Base-by-base conservation (phyloP, 768 basidiomycete species). In the Boletellus emodensis region DNA sequence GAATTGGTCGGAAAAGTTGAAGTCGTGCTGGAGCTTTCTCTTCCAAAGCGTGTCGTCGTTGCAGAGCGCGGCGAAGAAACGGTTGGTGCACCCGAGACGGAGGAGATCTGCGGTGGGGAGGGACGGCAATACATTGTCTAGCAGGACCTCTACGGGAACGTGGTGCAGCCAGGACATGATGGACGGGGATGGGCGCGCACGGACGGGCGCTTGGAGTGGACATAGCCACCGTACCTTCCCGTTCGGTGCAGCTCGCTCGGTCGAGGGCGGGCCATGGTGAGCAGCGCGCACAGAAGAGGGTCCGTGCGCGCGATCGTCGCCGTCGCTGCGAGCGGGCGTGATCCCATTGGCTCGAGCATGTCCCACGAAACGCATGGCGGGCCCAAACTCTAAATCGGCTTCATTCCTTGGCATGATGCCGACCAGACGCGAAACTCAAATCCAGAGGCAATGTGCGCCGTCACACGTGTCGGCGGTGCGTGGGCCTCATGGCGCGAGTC, bases 1-100 rank as follows among this genome's bases (percentile, higher is more conserved):
- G 30, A 30, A 30, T 36, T 77, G 73, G 4, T 79, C 80, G 8
- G 85, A 77, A 59, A 90, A 94, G 67, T 91, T 90, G 72, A 83
- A 93, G 62, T 94, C 92, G 30, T 68, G 65, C 28, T 75, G 63
- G 9, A 90, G 69, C 53, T 80, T 85, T 26, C 79, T 74, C 62
- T 82, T 84, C 92, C 92, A 94, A 52, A 92, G 76, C 0, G 82
- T 83, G 50, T 90, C 86, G 61, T 93, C 90, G 12, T 77, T 72
- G 61, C 78, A 80, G 22, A 87, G 58, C 12, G 66, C 54, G 40
- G 80, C 75, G 61, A 91, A 87, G 63, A 77, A 76, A 56, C 76
- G 83, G 68, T 77, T 84, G 1, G 86, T 85, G n/a, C 67, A 68
- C 4, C 76, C 75, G 8, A 95, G 74, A 38, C 69, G 69, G 3